Evolutionary conservation across 495 filamentous ascomycete species (phyloP), one percentile per base, ranked within the genome.

Genomic region (Pseudomonodictys pantanalensis): DNA sequence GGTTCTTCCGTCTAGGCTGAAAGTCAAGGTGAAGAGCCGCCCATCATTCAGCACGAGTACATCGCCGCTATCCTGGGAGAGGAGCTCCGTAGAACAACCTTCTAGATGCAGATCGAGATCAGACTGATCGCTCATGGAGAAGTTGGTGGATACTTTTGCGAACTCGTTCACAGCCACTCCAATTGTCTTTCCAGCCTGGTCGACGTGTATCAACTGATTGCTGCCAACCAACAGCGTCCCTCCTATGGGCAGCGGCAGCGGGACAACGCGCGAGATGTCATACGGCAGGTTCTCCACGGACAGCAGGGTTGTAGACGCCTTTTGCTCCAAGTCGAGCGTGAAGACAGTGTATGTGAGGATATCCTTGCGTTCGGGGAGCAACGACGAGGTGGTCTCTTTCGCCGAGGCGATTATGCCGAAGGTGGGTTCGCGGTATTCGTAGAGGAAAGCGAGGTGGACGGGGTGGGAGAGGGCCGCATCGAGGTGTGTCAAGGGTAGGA

Each of bases 341-440:
- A 96, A 96, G 54, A 97, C 92, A 68, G 89, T 87, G 71, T 96
- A 99, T 39, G 85, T 86, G 45, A 93, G 76, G 58, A 85, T 81
- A 74, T 97, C 95, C 64, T 86, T 91, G 58, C 92, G 81, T 68
- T 91, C 89, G 52, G 80, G 75, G 23, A 90, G 71, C 62, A 96
- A 76, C 2, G 89, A 84, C 56, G 76, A 77, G 25, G 90, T 91
- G 22, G 88, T 88, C 53, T 80, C 76, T 53, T 79, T 73, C 47
- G 84, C 83, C 1, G 90, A 86, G 53, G 90, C 95, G 41, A 98
- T 74, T 61, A 98, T 90, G 32, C 93, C 93, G 74, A 99, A 96
- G 1, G 93, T 97, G 24, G 93, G 93, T 73, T 96, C 93, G 58
- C 93, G 86, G 72, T 97, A 99, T 75, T 97, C 92, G 77, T 97